phyloP scores from a whole-genome alignment of 2,329 filamentous ascomycete genomes.

The Aureobasidium sp. region DNA sequence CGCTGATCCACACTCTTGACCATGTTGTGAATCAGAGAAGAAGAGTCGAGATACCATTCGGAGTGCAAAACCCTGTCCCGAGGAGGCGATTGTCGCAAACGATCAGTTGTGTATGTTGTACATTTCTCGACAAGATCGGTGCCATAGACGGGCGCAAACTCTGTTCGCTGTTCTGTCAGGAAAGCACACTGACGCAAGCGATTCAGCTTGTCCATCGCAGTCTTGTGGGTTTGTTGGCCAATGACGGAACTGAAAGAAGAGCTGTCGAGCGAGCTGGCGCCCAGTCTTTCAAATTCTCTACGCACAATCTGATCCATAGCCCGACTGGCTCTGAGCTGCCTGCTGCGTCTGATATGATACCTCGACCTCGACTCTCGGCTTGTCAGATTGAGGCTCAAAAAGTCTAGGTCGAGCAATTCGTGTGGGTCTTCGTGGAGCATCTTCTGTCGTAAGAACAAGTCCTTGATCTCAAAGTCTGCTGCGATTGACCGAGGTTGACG shows the following conservation, averaged over 20 bases:
- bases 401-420: conserved; percentile 61
- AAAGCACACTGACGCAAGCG: conserved; percentile 76
- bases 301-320: conserved; percentile 65
- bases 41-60: conserved; percentile 69
- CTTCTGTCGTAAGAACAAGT: conserved; percentile 60
- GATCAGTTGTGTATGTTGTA: conserved; percentile 55
- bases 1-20: conserved; percentile 70
- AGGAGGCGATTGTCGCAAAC: conserved; percentile 49
- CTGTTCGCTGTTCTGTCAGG: conserved; percentile 71
- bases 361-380: conserved; percentile 46
- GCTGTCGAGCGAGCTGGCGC: conserved; percentile 53
- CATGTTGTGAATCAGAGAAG: conserved; percentile 56
- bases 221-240: conserved; percentile 63
- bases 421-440: conserved; percentile 58
- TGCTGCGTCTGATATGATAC: conserved; percentile 27
- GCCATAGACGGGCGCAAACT: conserved; percentile 75
- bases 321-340: conserved; percentile 55
- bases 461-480: conserved; percentile 66
- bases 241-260: conserved; percentile 64
- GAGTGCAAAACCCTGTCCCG: conserved; percentile 52
- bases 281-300: conserved; percentile 54
- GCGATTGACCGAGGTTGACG: conserved; percentile 51
- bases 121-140: conserved; percentile 69
- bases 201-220: conserved; percentile 63
- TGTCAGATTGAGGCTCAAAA: conserved; percentile 46